Percentiles rank a stretch among this genome's conserved stretches.
Evolutionary conservation across 257 asterid species (phyloP).

Genomic region (Ballota nigra): DNA sequence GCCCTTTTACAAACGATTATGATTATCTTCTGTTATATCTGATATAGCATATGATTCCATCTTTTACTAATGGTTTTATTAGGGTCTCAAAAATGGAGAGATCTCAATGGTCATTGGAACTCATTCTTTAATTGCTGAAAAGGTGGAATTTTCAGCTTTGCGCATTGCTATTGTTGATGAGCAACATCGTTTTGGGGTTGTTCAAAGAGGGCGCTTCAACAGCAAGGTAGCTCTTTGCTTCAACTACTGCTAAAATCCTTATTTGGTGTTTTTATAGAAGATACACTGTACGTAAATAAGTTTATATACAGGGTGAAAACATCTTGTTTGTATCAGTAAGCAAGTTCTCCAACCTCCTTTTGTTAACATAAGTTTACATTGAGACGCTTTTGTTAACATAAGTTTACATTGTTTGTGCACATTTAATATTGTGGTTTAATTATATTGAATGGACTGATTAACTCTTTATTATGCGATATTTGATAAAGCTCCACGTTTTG

Average conservation of each 20-base stretch:
- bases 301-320: neutral
- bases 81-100: conserved; percentile 88
- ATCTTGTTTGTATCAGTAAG: conserved; percentile 5
- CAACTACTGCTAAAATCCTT: conserved; percentile 9
- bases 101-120: conserved; percentile 92
- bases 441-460: conserved; percentile 3
- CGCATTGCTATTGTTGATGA: conserved; percentile 92
- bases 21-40: neutral
- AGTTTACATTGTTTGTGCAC: neutral
- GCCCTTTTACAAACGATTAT: too few species aligned
- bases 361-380: neutral
- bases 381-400: neutral
- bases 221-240: conserved; percentile 67
- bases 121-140: conserved; percentile 84
- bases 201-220: conserved; percentile 93
- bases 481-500: conserved; percentile 31
- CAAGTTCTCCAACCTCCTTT: neutral
- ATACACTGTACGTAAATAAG: neutral
- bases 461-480: conserved; percentile 2
- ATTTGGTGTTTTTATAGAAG: conserved; percentile 6
- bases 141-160: conserved; percentile 77
- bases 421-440: neutral
- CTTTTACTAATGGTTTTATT: conserved; percentile 27
- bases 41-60: conserved; percentile 14
- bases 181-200: conserved; percentile 97